Conservation (phyloP, 495 filamentous ascomycete genomes). For the Corynascus novoguineensis region DNA sequence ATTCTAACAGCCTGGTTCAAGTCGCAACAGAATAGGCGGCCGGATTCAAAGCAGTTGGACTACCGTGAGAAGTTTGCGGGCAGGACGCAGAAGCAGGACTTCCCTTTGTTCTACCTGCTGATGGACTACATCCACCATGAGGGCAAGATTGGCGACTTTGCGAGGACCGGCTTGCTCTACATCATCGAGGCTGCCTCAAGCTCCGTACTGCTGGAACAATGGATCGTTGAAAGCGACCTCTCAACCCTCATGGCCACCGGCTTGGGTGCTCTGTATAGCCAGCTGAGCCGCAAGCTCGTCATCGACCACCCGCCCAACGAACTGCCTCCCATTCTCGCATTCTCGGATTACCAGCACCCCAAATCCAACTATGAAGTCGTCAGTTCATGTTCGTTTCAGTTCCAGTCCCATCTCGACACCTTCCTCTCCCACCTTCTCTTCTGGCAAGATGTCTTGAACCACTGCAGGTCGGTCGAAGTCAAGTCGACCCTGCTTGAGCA, state of each 20-base stretch:
- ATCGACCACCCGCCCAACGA: conserved; percentile 57
- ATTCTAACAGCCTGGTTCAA: conserved; percentile 89
- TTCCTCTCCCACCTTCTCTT: conserved; percentile 93
- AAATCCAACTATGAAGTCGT: conserved; percentile 60
- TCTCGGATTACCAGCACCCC: conserved; percentile 74
- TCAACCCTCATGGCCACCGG: conserved; percentile 96
- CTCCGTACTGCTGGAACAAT: conserved; percentile 77
- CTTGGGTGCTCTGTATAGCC: conserved; percentile 91
- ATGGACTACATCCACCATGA: conserved; percentile 96
- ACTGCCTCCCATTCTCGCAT: conserved; percentile 71
- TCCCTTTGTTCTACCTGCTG: conserved; percentile 90
- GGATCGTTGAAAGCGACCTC: conserved; percentile 95
- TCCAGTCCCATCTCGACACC: conserved; percentile 77
- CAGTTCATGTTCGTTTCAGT: conserved; percentile 60
- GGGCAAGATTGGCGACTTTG: conserved; percentile 89
- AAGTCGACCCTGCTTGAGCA: conserved; percentile 91
- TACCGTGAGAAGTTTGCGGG: conserved; percentile 69
- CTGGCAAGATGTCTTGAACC: conserved; percentile 96
- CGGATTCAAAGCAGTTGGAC: conserved; percentile 40
- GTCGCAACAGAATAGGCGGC: conserved; percentile 35
- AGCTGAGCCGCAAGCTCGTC: conserved; percentile 72
- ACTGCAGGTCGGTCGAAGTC: conserved; percentile 86
- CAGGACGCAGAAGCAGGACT: conserved; percentile 82
- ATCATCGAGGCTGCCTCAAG: conserved; percentile 89
- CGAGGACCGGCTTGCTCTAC: conserved; percentile 90